phyloP scores from a whole-genome alignment of 2,329 filamentous ascomycete species.

The Ambrosiella beaveri region DNA sequence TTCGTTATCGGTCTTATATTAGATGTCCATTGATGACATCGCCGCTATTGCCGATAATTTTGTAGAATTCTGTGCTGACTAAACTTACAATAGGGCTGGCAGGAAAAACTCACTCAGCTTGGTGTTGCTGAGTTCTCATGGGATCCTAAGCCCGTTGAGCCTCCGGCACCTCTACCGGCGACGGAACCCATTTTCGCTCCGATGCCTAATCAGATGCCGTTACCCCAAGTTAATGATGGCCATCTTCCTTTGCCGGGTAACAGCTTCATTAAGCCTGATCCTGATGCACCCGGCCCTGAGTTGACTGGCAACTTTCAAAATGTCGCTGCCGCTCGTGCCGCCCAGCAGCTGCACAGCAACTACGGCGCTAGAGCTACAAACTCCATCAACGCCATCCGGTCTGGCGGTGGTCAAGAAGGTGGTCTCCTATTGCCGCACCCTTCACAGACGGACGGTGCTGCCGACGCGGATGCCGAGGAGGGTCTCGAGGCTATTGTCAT shows the following conservation, averaged over 20 bases:
- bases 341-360: conserved; percentile 37
- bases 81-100: conserved; percentile 55
- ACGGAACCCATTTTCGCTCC: conserved; percentile 14
- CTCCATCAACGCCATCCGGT: conserved; percentile 46
- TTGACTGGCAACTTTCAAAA: conserved; percentile 16
- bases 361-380: conserved; percentile 48
- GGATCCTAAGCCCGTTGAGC: conserved; percentile 61
- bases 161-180: conserved; percentile 18
- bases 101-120: conserved; percentile 71
- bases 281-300: conserved; percentile 7
- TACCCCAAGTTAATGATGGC: conserved; percentile 16
- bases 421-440: conserved; percentile 20
- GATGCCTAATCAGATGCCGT: conserved; percentile 16
- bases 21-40: too few relatives aligned
- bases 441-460: conserved; percentile 56
- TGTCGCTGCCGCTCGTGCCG: conserved; percentile 36
- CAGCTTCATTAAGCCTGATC: conserved; percentile 10
- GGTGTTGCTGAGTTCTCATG: conserved; percentile 82
- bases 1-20: too few relatives aligned
- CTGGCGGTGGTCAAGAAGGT: conserved; percentile 21
- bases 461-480: conserved; percentile 34
- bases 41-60: too few relatives aligned
- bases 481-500: conserved; percentile 43
- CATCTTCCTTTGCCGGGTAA: conserved; percentile 14
- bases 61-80: too few relatives aligned